phyloP scores from a whole-genome alignment of 2,329 filamentous ascomycete genomes.

The Cercospora brassicicola region DNA sequence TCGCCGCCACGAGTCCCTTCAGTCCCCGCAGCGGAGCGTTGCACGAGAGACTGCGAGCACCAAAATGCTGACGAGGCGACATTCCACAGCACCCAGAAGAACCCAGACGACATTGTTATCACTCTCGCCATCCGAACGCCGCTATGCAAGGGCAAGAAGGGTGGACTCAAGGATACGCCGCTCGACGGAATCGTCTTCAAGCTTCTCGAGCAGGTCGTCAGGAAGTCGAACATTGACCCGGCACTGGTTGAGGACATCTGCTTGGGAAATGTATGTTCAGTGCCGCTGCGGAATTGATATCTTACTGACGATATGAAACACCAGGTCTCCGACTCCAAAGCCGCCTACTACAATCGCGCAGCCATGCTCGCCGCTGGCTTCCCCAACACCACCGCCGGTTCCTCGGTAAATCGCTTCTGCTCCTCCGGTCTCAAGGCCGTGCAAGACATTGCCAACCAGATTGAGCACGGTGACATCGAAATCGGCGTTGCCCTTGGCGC shows the following conservation, averaged over 20 bases:
- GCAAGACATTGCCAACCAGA: conserved; percentile 90
- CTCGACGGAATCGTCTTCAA: conserved; percentile 86
- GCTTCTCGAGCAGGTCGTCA: conserved; percentile 65
- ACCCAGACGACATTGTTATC: conserved; percentile 94
- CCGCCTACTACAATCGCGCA: conserved; percentile 86
- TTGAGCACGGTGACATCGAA: conserved; percentile 76
- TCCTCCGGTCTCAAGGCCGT: conserved; percentile 93
- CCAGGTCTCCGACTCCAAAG: conserved; percentile 78
- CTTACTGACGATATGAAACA: neutral
- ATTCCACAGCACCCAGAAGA: conserved; percentile 52
- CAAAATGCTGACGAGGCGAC: conserved; percentile 12
- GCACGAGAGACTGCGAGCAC: neutral
- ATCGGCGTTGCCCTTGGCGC: conserved; percentile 84
- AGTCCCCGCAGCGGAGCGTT: neutral
- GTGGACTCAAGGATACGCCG: conserved; percentile 90
- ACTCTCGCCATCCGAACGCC: conserved; percentile 89
- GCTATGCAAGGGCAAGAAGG: conserved; percentile 84
- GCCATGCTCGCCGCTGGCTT: conserved; percentile 88
- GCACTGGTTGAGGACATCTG: conserved; percentile 67
- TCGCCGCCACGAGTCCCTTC: conserved; percentile 58
- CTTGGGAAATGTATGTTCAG: conserved; percentile 74
- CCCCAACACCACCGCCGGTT: conserved; percentile 82
- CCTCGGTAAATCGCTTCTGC: conserved; percentile 91
- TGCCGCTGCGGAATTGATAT: neutral
- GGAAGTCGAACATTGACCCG: conserved; percentile 40